Percentiles rank a stretch among this genome's conserved stretches.
Conservation (phyloP, 345 rosid genomes). For the Heritiera fomes region DNA sequence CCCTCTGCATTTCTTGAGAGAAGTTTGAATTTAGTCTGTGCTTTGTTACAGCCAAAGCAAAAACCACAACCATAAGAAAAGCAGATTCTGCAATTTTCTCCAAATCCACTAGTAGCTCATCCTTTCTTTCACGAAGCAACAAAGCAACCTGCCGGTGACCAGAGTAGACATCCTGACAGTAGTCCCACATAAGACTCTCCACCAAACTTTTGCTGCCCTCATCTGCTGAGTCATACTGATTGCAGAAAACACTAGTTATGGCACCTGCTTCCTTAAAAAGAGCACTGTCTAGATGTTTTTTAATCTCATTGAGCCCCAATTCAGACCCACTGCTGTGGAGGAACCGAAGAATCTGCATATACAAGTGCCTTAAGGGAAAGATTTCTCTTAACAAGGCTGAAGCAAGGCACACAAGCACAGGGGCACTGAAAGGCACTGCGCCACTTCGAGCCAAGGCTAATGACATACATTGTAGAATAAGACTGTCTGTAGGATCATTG, state of each 20-base stretch:
- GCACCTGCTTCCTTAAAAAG: conserved; percentile 81
- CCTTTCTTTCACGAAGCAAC: conserved; percentile 58
- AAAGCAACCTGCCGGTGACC: conserved; percentile 69
- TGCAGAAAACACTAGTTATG: conserved; percentile 72
- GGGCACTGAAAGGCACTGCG: conserved; percentile 22
- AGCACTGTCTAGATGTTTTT: conserved; percentile 56
- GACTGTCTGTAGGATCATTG: conserved; percentile 34
- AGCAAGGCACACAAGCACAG: conserved; percentile 62
- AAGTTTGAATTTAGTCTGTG: conserved; percentile 53
- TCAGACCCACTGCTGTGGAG: conserved; percentile 29
- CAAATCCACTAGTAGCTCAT: conserved; percentile 53
- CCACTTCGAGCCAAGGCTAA: conserved; percentile 69
- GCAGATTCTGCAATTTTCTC: conserved; percentile 91
- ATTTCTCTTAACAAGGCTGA: conserved; percentile 67
- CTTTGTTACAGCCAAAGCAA: conserved; percentile 73
- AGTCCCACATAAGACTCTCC: conserved; percentile 72
- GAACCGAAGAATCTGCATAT: conserved; percentile 43
- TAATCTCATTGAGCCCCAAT: conserved; percentile 40
- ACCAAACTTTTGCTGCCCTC: conserved; percentile 56
- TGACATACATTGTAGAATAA: conserved; percentile 61
- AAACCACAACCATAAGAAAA: conserved; percentile 87
- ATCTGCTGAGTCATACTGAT: conserved; percentile 63
- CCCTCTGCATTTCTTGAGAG: conserved; percentile 55
- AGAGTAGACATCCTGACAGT: conserved; percentile 68
- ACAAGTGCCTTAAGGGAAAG: conserved; percentile 61